Conservation (phyloP, 2,329 filamentous ascomycete species). For the Pyrenochaeta sp. region DNA sequence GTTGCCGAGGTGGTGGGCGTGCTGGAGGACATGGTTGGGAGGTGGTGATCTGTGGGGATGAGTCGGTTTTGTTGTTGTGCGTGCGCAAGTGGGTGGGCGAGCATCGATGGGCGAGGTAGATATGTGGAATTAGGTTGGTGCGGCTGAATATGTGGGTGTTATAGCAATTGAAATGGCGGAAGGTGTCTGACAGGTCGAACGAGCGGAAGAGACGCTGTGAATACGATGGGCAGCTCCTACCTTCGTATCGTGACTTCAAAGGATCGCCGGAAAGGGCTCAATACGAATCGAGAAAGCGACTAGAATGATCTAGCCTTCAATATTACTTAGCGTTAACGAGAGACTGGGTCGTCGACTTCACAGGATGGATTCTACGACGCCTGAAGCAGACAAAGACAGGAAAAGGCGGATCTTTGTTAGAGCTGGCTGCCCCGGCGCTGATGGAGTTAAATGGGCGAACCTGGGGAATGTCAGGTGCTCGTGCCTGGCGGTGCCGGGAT, state of each 20-base stretch:
- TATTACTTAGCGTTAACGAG: background rate
- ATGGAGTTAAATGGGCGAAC: background rate
- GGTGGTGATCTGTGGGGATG: background rate
- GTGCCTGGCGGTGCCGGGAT: background rate
- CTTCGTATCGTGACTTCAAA: background rate
- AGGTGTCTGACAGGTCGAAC: background rate
- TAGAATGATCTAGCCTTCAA: background rate
- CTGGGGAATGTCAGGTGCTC: background rate
- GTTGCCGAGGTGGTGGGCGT: conserved; percentile 7
- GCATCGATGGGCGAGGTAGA: background rate
- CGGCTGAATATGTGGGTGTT: no score
- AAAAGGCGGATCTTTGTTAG: background rate
- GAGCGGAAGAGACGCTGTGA: background rate
- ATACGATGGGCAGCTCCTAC: background rate
- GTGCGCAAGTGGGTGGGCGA: background rate
- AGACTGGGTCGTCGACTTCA: background rate
- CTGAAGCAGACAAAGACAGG: background rate
- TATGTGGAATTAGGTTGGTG: no score
- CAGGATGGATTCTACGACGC: no score
- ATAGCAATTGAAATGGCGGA: background rate
- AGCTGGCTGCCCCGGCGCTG: background rate
- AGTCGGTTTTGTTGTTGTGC: conserved; percentile 4
- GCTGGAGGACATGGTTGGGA: conserved; percentile 4
- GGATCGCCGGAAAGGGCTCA: background rate
- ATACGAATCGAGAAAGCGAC: background rate